Evolutionary conservation across 139 green algal genomes (phyloP).

Genomic region (Chlamydomonas sp.): DNA sequence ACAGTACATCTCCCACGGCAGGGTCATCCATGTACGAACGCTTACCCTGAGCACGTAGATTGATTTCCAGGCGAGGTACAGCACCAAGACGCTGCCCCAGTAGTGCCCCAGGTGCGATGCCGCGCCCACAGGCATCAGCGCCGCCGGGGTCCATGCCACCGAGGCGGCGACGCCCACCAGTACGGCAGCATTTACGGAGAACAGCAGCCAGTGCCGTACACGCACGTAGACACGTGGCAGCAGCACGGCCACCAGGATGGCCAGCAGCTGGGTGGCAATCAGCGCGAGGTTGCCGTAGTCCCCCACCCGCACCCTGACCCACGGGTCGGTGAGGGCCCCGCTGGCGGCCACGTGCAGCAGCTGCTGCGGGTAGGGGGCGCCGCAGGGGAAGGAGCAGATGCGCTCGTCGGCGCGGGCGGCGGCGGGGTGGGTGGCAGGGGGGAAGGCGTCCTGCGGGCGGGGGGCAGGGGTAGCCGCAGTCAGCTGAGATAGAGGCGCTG

Average conservation of each 20-base stretch:
- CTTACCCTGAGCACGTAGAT: background rate
- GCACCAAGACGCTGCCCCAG: background rate
- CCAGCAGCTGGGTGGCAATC: background rate
- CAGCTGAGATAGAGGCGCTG: too few relatives aligned
- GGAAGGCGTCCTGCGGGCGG: too few relatives aligned
- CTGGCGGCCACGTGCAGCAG: background rate
- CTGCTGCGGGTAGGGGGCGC: background rate
- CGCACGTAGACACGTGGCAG: background rate
- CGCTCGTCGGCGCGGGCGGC: background rate
- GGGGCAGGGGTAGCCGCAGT: too few relatives aligned
- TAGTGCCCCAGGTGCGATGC: background rate
- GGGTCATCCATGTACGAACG: background rate
- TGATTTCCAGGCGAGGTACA: constrained; percentile 3
- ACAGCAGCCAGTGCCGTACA: background rate
- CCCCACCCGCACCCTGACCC: background rate
- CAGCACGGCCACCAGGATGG: background rate
- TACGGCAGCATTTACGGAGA: background rate
- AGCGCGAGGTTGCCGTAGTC: background rate
- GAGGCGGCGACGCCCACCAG: background rate
- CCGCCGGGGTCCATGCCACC: background rate
- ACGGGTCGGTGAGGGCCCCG: background rate
- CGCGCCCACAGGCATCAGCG: background rate
- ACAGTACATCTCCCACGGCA: background rate
- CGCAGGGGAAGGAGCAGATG: background rate
- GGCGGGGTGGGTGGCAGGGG: background rate